These are phyloP conservation scores for Pistacia atlantica DNA, from an alignment of 345 rosid genomes.

Conservation along the genomic window DNA sequence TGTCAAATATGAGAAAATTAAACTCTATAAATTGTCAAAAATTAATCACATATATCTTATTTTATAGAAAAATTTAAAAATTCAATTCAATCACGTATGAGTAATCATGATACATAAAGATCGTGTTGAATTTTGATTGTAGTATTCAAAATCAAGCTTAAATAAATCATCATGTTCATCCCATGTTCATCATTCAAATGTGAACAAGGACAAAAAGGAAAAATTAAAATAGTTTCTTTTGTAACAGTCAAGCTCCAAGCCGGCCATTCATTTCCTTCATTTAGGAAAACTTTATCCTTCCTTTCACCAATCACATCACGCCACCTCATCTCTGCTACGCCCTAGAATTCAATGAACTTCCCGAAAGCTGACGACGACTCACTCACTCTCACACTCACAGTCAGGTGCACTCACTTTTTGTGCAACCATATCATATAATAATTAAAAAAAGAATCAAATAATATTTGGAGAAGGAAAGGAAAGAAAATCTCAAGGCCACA, in stretches of 20 bases:
- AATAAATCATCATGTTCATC: no score
- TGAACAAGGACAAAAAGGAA: no score
- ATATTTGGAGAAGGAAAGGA: background rate
- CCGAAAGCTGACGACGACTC: background rate
- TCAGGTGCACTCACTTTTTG: conserved; percentile 11
- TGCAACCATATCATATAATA: conserved; percentile 6
- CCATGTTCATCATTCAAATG: no score
- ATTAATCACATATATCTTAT: no score
- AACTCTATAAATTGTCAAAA: no score
- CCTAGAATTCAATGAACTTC: background rate
- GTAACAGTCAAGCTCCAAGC: background rate
- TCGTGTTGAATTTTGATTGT: no score
- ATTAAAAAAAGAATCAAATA: background rate
- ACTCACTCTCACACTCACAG: background rate
- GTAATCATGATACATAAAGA: no score
- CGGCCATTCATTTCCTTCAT: background rate
- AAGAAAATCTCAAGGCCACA: conserved; percentile 71
- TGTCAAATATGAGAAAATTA: no score
- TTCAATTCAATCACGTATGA: no score
- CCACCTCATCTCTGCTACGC: background rate
- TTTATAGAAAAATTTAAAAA: no score
- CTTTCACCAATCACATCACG: background rate
- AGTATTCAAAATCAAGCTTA: no score
- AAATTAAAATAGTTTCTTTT: no score
- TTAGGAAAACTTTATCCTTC: background rate